A percentile compares a stretch with the other conserved stretches of the same genome.
phyloP scores from a whole-genome alignment of 2,329 filamentous ascomycete genomes.

The Colletotrichum sp. region DNA sequence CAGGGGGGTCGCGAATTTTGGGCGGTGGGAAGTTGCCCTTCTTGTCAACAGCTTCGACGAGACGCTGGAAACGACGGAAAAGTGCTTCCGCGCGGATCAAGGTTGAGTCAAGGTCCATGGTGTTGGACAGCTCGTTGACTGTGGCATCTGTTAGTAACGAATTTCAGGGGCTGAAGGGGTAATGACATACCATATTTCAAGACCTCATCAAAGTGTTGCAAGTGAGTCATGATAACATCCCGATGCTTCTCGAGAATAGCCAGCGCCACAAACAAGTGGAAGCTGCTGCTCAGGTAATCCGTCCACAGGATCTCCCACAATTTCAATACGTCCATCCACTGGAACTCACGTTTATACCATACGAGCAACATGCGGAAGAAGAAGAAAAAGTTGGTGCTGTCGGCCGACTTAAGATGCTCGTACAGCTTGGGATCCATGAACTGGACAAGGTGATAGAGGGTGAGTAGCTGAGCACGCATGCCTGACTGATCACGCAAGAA shows the following conservation, averaged over 20 bases:
- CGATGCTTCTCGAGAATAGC: constrained; percentile 95
- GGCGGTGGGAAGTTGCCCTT: constrained; percentile 81
- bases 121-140: constrained; percentile 95
- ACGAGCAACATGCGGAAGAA: constrained; percentile 99
- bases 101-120: constrained; percentile 87
- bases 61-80: constrained; percentile 85
- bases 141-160: constrained; percentile 7
- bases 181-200: constrained; percentile 82
- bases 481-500: constrained; percentile 95
- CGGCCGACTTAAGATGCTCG: constrained; percentile 84
- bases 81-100: constrained; percentile 87
- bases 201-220: constrained; percentile 95
- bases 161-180: neutral
- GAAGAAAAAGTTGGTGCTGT: constrained; percentile 99
- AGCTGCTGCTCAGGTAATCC: constrained; percentile 85
- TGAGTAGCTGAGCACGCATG: constrained; percentile 90
- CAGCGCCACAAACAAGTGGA: constrained; percentile 92
- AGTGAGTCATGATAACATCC: constrained; percentile 94
- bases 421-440: constrained; percentile 97
- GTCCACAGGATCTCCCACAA: constrained; percentile 97
- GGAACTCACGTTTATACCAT: constrained; percentile 98
- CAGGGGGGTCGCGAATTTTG: constrained; percentile 21
- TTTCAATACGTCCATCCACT: constrained; percentile 83
- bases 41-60: constrained; percentile 91
- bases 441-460: constrained; percentile 92